phyloP scores from a whole-genome alignment of 2,329 filamentous ascomycete species.

The Aspergillus neoniger region DNA sequence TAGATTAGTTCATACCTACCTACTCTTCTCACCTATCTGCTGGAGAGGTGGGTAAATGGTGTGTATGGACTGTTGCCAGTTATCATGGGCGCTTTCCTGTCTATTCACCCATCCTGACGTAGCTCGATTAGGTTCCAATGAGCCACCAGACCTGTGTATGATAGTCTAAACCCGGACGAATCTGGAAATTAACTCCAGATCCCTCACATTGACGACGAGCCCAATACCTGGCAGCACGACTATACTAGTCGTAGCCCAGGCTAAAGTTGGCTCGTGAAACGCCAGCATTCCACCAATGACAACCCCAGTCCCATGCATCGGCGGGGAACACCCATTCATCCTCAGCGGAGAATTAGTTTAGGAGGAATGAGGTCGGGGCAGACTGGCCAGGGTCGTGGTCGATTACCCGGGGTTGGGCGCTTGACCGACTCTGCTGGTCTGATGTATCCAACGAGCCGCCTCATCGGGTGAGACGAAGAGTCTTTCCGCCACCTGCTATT shows the following conservation, averaged over 20 bases:
- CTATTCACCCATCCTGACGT: neutral
- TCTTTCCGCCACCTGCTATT: neutral
- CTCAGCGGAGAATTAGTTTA: constrained; percentile 12
- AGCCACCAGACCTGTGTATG: neutral
- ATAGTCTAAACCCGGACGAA: neutral
- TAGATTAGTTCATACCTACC: neutral
- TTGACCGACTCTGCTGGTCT: constrained; percentile 13
- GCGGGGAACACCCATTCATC: constrained; percentile 2
- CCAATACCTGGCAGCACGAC: neutral
- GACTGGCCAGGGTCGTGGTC: constrained; percentile 5
- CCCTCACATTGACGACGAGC: constrained; percentile 9
- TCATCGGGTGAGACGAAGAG: neutral
- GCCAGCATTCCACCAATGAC: constrained; percentile 6
- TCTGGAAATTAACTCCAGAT: constrained; percentile 11
- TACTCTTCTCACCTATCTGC: neutral
- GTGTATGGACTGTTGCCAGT: neutral
- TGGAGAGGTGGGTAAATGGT: no score
- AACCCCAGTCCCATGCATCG: neutral
- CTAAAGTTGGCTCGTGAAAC: constrained; percentile 8
- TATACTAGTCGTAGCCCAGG: neutral
- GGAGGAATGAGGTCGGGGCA: neutral
- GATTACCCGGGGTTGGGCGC: constrained; percentile 12
- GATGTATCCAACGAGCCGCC: constrained; percentile 12
- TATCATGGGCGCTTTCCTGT: neutral
- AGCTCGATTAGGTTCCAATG: constrained; percentile 3